Evolutionary conservation across 164 flowering plant genomes (phyloP).

Genomic region (Paratinospora sagittata): DNA sequence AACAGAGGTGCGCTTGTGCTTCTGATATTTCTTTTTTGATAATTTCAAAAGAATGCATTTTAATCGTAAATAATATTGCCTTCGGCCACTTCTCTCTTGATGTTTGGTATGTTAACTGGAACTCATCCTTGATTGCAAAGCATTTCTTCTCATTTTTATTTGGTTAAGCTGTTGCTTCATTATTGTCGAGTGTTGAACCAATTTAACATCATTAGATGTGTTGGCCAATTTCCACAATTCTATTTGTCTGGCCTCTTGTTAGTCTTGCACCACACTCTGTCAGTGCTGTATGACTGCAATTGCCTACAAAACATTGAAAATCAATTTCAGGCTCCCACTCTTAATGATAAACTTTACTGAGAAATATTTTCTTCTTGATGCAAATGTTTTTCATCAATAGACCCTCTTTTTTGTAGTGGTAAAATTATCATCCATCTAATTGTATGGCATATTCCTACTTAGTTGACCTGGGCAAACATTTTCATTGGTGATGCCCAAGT

Average conservation of each 20-base stretch:
- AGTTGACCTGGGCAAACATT: too few species aligned
- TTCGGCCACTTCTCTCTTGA: neutral
- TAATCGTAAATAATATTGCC: neutral
- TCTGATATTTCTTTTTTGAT: neutral
- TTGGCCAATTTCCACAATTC: neutral
- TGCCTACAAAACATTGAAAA: neutral
- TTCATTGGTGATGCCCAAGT: too few species aligned
- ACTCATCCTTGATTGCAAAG: neutral
- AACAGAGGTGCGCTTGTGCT: slow-evolving; percentile 31
- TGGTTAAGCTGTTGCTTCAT: slow-evolving; percentile 1
- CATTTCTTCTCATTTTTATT: slow-evolving; percentile 1
- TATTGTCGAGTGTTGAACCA: neutral
- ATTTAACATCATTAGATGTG: neutral
- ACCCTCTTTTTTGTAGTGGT: too few species aligned
- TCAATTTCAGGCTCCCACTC: too few species aligned
- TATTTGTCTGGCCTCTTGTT: neutral
- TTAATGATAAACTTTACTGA: too few species aligned
- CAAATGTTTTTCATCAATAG: too few species aligned
- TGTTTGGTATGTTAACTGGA: neutral
- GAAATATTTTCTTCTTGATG: too few species aligned
- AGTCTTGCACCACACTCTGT: neutral
- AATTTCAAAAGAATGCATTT: neutral
- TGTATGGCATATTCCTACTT: too few species aligned
- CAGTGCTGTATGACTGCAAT: neutral
- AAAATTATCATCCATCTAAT: too few species aligned